Base-by-base conservation (phyloP, 805 yeast species). In the Candida boleticola region DNA sequence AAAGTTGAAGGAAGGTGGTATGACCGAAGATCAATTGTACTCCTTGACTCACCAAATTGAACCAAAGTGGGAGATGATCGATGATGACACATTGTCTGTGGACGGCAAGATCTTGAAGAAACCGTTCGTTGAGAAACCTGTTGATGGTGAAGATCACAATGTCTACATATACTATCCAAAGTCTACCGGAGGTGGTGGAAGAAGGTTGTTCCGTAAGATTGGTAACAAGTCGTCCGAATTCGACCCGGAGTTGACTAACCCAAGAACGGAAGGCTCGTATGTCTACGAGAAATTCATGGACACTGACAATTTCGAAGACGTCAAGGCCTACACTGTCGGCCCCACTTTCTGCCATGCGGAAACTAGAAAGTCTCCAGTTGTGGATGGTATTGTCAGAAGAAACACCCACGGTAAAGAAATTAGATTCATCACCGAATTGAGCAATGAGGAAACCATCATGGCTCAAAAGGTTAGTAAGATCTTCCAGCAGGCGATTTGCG, bases 61-160 rank as follows among this genome's bases (percentile, higher is more conserved):
- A 60, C 93, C 95, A 0, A 67, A 74, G 38, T 89, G 96, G 92
- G 74, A 74, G 50, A 89, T 93, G 98, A 65, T 85, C 21, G 95
- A 88, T 58, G 93, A 85, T 41, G 95, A 92, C 46, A 83, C 96
- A 2, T 69, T 85, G 35, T 76, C 76, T 45, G 93, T 86, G 18
- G 79, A 85, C 51, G 97, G 95, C 6, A 63, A 77, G 53, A 68
- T 70, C 6, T 68, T 93, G 68, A 73, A 71, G 31, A 93, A 93
- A 60, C 99, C 99, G 5, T 93, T 82, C 72, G 99, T 93, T 26
- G 99, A 93, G 62, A 93, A 93, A 53, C 99, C 99, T 0, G 98
- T 90, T 3, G 97, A 93, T 63, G 99, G 99, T 41, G 99, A 93
- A 65, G 97, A 93, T 64, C 99, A 93, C 64, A 93, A 93, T 58